Conservation (phyloP, 1,284 basidiomycete species). For the Coniferiporia sulphurascens region DNA sequence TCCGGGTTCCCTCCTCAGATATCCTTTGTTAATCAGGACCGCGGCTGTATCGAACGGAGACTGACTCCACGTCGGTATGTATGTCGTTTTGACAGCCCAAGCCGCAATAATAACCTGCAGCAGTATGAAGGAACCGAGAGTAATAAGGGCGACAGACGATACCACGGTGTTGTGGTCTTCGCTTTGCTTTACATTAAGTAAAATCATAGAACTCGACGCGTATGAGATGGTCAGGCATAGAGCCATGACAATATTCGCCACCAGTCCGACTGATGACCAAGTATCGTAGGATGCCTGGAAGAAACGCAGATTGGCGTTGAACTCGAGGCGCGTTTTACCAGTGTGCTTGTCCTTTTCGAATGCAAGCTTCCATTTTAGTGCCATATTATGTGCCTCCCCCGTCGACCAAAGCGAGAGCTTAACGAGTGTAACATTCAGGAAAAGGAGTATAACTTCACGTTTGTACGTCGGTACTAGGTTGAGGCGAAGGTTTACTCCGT, state of each 20-base stretch:
- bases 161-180: background rate
- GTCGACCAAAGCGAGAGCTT: background rate
- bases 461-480: background rate
- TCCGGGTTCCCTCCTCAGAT: slow-evolving; percentile 2
- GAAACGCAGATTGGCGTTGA: background rate
- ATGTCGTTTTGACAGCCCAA: background rate
- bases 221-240: background rate
- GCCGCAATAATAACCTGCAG: background rate
- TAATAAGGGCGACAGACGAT: background rate
- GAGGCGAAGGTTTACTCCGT: background rate
- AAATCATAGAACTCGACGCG: slow-evolving; percentile 2
- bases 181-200: background rate
- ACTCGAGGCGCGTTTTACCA: background rate
- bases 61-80: slow-evolving; percentile 6
- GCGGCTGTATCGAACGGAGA: background rate
- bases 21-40: background rate
- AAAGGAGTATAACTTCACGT: slow-evolving; percentile 1
- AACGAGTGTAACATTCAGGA: slow-evolving; percentile 1
- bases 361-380: background rate
- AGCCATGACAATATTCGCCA: slow-evolving; percentile 1
- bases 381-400: background rate
- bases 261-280: background rate
- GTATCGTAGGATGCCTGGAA: slow-evolving; percentile 1
- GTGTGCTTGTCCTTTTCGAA: background rate
- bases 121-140: background rate